Evolutionary conservation across 2,329 filamentous ascomycete genomes (phyloP).

Genomic region (Penicillium sp.): DNA sequence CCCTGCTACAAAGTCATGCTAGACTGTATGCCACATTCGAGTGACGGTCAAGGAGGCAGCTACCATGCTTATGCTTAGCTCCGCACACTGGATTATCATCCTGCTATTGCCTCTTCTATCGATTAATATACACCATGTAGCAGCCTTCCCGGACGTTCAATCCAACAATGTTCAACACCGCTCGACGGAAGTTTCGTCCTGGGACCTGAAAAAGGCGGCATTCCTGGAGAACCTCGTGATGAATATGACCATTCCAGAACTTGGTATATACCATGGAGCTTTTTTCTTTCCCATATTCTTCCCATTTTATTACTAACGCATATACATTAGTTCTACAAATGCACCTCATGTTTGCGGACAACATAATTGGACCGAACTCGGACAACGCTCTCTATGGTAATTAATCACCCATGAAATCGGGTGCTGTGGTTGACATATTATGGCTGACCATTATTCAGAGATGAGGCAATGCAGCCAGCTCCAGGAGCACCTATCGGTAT

Average conservation of each 20-base stretch:
- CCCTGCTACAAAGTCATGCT: too few species aligned
- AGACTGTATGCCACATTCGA: neutral
- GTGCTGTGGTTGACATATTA: neutral
- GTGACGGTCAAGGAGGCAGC: neutral
- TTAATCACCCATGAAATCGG: neutral
- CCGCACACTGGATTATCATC: neutral
- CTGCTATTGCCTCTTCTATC: neutral
- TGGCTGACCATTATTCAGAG: neutral
- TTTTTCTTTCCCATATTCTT: slow-evolving; percentile 16
- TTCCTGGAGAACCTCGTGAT: slow-evolving; percentile 3
- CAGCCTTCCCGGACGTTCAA: neutral
- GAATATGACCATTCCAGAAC: slow-evolving; percentile 7
- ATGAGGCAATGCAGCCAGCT: slow-evolving; percentile 38
- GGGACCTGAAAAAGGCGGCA: neutral
- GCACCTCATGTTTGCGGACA: slow-evolving; percentile 47
- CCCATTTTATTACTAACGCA: neutral
- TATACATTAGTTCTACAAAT: slow-evolving; percentile 33
- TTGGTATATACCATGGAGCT: neutral
- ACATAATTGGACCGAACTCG: slow-evolving; percentile 41
- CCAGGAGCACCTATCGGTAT: slow-evolving; percentile 43
- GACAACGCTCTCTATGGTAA: slow-evolving; percentile 42
- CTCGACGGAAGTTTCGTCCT: neutral
- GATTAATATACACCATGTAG: neutral
- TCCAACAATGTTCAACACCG: neutral
- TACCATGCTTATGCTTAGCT: neutral